Evolutionary conservation across 1,139 yeast species (phyloP).

Genomic region (Saccharomyces pastorianus): DNA sequence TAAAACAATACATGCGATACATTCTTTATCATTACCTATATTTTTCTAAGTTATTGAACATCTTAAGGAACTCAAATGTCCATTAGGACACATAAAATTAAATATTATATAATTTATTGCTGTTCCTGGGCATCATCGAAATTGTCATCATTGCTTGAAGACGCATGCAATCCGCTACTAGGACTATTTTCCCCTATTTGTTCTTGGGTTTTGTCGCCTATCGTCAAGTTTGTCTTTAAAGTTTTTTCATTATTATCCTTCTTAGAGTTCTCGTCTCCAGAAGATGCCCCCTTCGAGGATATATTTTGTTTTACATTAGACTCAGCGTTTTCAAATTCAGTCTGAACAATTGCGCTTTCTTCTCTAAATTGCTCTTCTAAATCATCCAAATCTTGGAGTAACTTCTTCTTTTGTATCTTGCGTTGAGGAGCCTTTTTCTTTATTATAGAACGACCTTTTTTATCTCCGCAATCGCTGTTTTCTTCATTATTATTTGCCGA

Average conservation of each 20-base stretch:
- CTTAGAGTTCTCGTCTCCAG: neutral
- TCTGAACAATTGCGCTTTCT: neutral
- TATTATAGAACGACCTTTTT: neutral
- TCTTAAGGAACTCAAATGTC: neutral
- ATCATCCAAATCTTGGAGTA: constrained; percentile 2
- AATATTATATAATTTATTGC: constrained; percentile 2
- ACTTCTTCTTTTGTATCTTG: neutral
- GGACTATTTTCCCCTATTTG: neutral
- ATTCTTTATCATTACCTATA: neutral
- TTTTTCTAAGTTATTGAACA: neutral
- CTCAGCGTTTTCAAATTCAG: neutral
- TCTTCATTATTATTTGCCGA: neutral
- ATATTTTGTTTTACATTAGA: neutral
- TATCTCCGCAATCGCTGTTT: neutral
- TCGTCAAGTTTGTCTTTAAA: neutral
- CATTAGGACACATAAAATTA: neutral
- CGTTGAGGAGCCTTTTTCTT: neutral
- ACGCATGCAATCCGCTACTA: constrained; percentile 3
- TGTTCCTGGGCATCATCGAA: constrained; percentile 13
- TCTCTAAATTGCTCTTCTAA: constrained; percentile 4
- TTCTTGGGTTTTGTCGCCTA: neutral
- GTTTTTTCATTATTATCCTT: neutral
- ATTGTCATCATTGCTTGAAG: constrained; percentile 9
- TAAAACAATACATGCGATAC: neutral
- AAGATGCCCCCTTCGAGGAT: neutral